Base-by-base conservation (phyloP, 164 flowering plant genomes). In the Sedum album region DNA sequence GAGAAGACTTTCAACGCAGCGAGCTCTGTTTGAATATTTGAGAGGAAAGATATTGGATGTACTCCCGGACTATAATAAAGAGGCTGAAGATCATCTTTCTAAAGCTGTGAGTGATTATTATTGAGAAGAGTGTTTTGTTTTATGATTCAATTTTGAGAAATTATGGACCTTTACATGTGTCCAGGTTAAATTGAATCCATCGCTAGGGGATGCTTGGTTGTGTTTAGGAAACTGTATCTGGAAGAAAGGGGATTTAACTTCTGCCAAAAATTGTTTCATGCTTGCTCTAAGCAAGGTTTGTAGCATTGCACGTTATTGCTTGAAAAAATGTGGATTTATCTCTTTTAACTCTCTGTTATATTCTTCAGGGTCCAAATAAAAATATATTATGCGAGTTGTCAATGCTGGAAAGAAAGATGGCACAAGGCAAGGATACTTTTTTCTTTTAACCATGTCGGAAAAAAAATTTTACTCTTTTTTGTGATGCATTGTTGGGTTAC, bases 131-230 rank as follows among this genome's bases (percentile, higher is more conserved):
- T 70, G 17, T 28, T 53, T 2, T 63, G 61, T 46, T 70, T 51
- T 38, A 30, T 48, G 23, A 21, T 51, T 21, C 57, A 55, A 55
- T 57, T 67, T 57, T 68, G 73, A 42, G 64, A 67, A 31, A 18
- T 70, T 60, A 13, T 6, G 11, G 60, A 6, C 28, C 11, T 10
- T 26, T 2, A 2, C 61, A 25, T 2, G 61, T 68, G 70, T 69
- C 65, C 85, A 93, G 98, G 96, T 90, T 76, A 93, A 93, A 84
- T 77, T 93, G 83, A 89, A 86, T 79, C 96, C 98, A 70, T 88
- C 92, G 55, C 85, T 88, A 78, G 82, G 79, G 74, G 98, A 93
- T 89, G 98, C 98, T 72, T 93, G 96, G 96, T 79, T 88, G 36
- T 85, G 89, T 74, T 83, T 93, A 68, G 96, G 98, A 21, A 83